phyloP scores from a whole-genome alignment of 805 yeast species.

The Brettanomyces anomalus region DNA sequence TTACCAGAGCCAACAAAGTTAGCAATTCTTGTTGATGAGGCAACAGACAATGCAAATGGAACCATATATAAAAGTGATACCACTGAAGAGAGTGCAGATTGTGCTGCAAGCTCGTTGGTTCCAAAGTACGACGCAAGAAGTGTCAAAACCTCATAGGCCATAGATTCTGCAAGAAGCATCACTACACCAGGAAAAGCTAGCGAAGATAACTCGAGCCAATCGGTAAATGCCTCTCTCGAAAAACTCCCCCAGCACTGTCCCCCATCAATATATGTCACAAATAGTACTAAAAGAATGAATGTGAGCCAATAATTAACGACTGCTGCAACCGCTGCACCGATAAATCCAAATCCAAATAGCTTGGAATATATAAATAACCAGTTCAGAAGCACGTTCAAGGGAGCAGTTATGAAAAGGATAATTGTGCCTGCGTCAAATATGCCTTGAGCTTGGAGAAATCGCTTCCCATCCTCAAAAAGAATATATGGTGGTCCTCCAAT shows the following conservation, averaged over 20 bases:
- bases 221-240: constrained; percentile 22
- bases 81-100: constrained; percentile 43
- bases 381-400: constrained; percentile 57
- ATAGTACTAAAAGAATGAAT: constrained; percentile 46
- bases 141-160: constrained; percentile 51
- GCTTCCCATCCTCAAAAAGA: constrained; percentile 60
- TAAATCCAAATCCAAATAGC: constrained; percentile 52
- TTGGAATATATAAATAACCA: constrained; percentile 57
- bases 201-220: constrained; percentile 32
- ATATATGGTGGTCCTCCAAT: constrained; percentile 72
- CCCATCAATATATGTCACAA: constrained; percentile 54
- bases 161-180: constrained; percentile 47
- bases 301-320: constrained; percentile 64
- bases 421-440: constrained; percentile 72
- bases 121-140: constrained; percentile 45
- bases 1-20: constrained; percentile 39
- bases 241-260: constrained; percentile 65
- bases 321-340: constrained; percentile 72
- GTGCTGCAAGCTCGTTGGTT: constrained; percentile 45
- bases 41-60: constrained; percentile 51
- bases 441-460: constrained; percentile 70
- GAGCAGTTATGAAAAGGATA: constrained; percentile 60
- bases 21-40: constrained; percentile 48
- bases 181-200: constrained; percentile 46
- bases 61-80: constrained; percentile 44